Base-by-base conservation (phyloP, 768 basidiomycete species). In the Lepiota brunneoincarnata region DNA sequence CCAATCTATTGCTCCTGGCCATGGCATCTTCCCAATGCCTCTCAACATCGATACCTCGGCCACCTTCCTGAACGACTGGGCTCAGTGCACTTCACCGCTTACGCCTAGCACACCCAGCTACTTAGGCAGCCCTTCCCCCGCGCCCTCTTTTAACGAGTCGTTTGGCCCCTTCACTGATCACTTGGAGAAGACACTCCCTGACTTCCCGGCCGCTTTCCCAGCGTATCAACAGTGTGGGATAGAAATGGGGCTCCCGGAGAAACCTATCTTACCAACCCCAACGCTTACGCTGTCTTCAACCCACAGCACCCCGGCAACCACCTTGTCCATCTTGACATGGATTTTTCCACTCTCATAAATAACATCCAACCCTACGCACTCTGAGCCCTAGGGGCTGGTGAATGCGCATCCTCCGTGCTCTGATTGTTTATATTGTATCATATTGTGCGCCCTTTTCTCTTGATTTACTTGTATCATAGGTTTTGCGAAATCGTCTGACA, bases 91-190 rank as follows among this genome's bases (percentile, higher is more conserved):
- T 4, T 76, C 77, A 2, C 75, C 80, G 0, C 61, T 71, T 21
- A 72, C 75, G 2, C 78, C 80, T 1, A 55, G 69, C 4, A 76
- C 78, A 4, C 76, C 78, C 5, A 63, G 66, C 40, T 75, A 67
- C 60, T 53, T 67, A 43, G 49, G 58, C 35, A 63, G 59, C n/a
- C 60, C 66, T 2, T 61, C 70, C 4, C 70, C 63, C 53, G 37
- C 64, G 4, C 43, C 64, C 12, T 52, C 57, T 15, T 64, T 74
- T 63, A 4, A 46, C 21, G 69, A 67, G 41, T 26, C 60, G 35
- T 64, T 75, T 66, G 60, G 69, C 45, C 59, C 24, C 2, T 54
- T 38, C 36, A 1, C 43, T 26, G 14, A 71, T 11, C 53, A 62
- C 2, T 57, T 71, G 18, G 66, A 67, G 37, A 69, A 69, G 51